Conservation (phyloP, 768 basidiomycete species). For the Suillus americanus region DNA sequence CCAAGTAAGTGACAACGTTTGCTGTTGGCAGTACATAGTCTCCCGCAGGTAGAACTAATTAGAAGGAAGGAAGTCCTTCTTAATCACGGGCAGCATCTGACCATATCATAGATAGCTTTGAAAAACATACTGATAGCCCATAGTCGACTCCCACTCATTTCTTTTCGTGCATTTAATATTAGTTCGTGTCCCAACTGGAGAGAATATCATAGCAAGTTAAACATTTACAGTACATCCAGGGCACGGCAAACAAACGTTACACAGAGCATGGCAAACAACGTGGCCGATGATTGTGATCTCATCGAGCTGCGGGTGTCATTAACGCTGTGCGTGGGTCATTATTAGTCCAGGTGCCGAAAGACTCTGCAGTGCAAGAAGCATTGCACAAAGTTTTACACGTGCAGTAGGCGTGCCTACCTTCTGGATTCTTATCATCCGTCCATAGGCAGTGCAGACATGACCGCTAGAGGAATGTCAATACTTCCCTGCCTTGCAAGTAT, state of each 20-base stretch:
- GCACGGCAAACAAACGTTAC: neutral
- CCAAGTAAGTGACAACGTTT: neutral
- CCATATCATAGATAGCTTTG: neutral
- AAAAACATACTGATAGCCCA: neutral
- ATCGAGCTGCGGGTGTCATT: slow-evolving; percentile 2
- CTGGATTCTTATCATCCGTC: slow-evolving; percentile 55
- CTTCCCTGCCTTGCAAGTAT: neutral
- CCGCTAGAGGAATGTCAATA: neutral
- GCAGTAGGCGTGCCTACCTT: slow-evolving; percentile 25
- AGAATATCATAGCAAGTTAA: neutral
- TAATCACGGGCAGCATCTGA: neutral
- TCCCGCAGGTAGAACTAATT: neutral
- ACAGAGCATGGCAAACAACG: neutral
- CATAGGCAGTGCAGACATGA: slow-evolving; percentile 54
- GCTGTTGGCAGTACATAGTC: neutral
- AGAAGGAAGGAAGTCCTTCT: neutral
- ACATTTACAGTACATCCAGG: too few species aligned
- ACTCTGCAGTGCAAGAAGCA: slow-evolving; percentile 20
- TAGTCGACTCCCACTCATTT: neutral
- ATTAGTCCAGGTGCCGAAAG: slow-evolving; percentile 55
- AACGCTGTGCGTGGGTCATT: slow-evolving; percentile 47
- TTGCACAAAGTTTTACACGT: slow-evolving; percentile 3
- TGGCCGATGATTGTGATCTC: slow-evolving; percentile 1
- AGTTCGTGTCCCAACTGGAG: neutral
- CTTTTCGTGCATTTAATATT: neutral